Base-by-base conservation (phyloP, 2,329 filamentous ascomycete genomes). In the Phyllosticta citrichinensis region DNA sequence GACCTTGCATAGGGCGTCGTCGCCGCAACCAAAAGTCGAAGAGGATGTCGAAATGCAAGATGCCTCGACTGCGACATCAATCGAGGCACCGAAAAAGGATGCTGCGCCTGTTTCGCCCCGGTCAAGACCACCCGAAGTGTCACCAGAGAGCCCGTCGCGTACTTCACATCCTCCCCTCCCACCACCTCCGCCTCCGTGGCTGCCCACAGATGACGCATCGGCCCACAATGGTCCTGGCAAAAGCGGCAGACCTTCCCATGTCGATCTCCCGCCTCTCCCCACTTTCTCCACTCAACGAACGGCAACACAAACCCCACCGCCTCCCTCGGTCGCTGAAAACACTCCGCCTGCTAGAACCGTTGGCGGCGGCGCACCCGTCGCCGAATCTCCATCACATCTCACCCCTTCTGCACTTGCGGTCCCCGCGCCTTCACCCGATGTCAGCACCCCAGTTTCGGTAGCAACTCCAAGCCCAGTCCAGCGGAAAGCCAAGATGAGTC, bases 31-130 rank as follows among this genome's bases (percentile, higher is more conserved):
- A 24, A 58, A 62, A 33, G 55, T 62, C 17, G 63, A 69, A 10
- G 67, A 69, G 12, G 78, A 80, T 66, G 68, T 77, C 17, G 77
- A 78, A 58, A 81, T 80, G 79, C 75, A 75, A 63, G 77, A 80
- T 63, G 68, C 69, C 9, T 62, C 62, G n/a, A 56, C 51, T 17
- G 54, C 24, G 27, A n/a, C 47, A 12, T 12, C 27, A 9, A 47
- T 30, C 35, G 27, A 57, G 40, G n/a, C 25, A 22, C 30, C 52
- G 14, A 47, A 56, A n/a, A 54, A 56, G 20, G 55, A 57, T 17
- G 24, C 55, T 8, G 61, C 52, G 2, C 52, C 63, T 12, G 30
- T 57, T 47, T 58, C 58, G 27, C 58, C 63, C 19, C 62, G 56
- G 27, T 59, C 64, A 12, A 66, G 63, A 19, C 63, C 63, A 5